These are phyloP conservation scores for Capsicum pubescens DNA, from an alignment of 257 asterid species.

Conservation along the genomic window DNA sequence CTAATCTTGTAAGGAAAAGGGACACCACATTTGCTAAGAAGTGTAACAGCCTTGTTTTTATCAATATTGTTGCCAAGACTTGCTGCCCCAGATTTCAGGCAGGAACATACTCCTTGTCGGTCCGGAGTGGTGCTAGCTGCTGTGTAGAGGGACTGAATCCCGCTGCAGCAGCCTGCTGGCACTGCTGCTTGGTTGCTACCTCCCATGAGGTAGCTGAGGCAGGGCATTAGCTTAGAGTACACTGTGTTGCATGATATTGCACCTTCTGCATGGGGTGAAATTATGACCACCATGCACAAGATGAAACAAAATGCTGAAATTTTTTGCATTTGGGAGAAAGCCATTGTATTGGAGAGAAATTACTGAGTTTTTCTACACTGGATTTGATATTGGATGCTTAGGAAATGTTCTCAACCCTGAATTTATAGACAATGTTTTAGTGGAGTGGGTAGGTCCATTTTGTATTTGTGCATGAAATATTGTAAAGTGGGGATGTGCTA, in stretches of 20 bases:
- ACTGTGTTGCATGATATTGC: constrained; percentile 25
- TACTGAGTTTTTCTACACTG: background rate
- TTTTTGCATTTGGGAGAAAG: constrained; percentile 22
- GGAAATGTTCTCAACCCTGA: background rate
- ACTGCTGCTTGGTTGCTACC: background rate
- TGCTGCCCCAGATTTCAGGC: constrained; percentile 29
- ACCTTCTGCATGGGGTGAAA: constrained; percentile 27
- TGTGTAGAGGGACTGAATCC: constrained; percentile 24
- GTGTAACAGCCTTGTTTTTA: constrained; percentile 7
- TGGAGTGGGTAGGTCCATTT: constrained; percentile 22
- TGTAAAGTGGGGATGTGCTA: background rate
- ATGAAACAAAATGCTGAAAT: background rate
- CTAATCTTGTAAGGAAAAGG: constrained; percentile 32
- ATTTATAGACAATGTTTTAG: background rate
- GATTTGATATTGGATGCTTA: constrained; percentile 7
- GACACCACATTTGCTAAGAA: constrained; percentile 26
- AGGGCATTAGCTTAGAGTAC: constrained; percentile 18
- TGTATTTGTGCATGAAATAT: background rate
- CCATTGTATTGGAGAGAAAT: constrained; percentile 12
- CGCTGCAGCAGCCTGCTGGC: constrained; percentile 8
- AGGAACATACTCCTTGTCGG: constrained; percentile 9
- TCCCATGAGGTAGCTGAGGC: constrained; percentile 30
- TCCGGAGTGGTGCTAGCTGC: constrained; percentile 17
- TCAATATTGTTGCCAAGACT: constrained; percentile 22
- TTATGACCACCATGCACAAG: background rate